Evolutionary conservation across 129 eudicot species (phyloP), one percentile per base, ranked within the genome.

Genomic region (Dittrichia graveolens): DNA sequence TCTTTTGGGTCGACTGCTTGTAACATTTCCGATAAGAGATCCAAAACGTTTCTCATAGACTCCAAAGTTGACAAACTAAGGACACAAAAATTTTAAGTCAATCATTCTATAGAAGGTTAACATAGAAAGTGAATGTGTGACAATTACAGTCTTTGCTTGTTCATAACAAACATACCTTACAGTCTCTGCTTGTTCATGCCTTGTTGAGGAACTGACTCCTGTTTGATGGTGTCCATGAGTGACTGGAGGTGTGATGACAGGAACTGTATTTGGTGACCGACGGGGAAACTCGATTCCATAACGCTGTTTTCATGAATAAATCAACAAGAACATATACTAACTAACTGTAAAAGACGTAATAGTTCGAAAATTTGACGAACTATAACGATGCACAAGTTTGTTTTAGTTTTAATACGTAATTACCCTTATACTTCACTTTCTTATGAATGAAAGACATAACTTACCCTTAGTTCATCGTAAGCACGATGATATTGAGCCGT

Each of bases 391-490:
- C n/a, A n/a, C n/a, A n/a, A n/a, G n/a, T n/a, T n/a, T n/a, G n/a
- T n/a, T n/a, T n/a, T n/a, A n/a, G n/a, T n/a, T n/a, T n/a, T n/a
- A n/a, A n/a, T n/a, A n/a, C n/a, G n/a, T n/a, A n/a, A n/a, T n/a
- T n/a, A n/a, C n/a, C n/a, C n/a, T n/a, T n/a, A 24, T 24, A 24
- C 31, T 24, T 24, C 31, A 24, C 31, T 24, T 24, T 24, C 31
- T 24, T 24, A 24, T 24, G 31, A 24, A 24, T 24, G 31, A 24
- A 24, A 2, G 31, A 24, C 31, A 24, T 24, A 24, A 60, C 85
- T 78, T 78, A 95, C 99, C 81, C 96, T 83, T 66, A 95, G 65
- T 71, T 95, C 97, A 54, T 95, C 96, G 12, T 91, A 95, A 43
- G 99, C 99, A 83, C 81, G 79, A 72, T 81, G 76, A 85, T 95